Evolutionary conservation across 1,284 basidiomycete genomes (phyloP), one percentile per base, ranked within the genome.

Genomic region (Cutaneotrichosporon dermatis): DNA sequence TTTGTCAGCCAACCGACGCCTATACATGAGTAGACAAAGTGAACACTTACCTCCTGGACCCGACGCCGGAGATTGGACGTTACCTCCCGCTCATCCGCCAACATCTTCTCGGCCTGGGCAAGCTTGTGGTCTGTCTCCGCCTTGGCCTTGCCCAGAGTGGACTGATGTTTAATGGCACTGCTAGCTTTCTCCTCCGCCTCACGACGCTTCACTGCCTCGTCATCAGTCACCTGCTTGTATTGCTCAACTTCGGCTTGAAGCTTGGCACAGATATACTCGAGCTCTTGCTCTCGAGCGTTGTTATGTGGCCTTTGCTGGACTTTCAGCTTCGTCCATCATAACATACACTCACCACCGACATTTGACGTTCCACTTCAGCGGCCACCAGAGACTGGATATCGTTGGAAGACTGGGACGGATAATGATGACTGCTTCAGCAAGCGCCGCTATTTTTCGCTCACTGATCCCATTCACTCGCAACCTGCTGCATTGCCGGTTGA

Each of bases 151-250:
- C 60, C 62, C 34, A 60, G 16, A 1, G 40, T 9, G n/a, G 68
- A 66, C 46, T 65, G 66, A 8, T 64, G 54, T 34, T 57, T 65
- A 6, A 41, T 64, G 2, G 64, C 61, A 1, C 59, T 49, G 5
- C 61, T 35, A 0, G 39, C 50, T 45, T 61, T 54, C 0, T n/a
- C 34, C 33, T 69, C 63, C 4, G 60, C 54, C 7, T 54, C 51
- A 5, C 55, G 51, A 2, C 57, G 58, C 16, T 50, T 16, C 5
- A 41, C 53, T 0, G 13, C 45, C 42, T 61, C 61, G 3, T 52
- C 60, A 4, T 54, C 51, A 1, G 34, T 13, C 11, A 6, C 13
- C 48, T 10, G 6, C 13, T 49, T 49, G 48, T 15, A 49, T 9
- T 49, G 11, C 12, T 49, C 48, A 10, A 15, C 35, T 7, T 16